Conservation (phyloP, 768 basidiomycete genomes). For the Russula sp. region DNA sequence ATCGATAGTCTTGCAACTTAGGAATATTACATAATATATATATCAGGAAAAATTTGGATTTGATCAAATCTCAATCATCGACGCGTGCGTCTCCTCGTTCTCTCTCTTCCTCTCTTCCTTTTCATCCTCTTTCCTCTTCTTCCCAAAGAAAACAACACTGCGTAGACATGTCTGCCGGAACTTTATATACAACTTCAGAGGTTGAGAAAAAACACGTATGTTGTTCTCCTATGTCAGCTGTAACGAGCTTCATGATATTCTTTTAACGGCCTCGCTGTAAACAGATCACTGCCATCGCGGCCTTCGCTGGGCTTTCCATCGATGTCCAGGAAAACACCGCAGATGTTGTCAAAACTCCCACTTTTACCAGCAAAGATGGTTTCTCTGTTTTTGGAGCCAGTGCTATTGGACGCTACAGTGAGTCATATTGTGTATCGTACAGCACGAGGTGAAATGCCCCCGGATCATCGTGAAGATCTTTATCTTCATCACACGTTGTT, state of each 20-base stretch:
- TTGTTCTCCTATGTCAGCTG: constrained; percentile 12
- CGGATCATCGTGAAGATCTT: not conserved
- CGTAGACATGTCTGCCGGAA: constrained; percentile 51
- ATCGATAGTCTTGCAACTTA: too few relatives aligned
- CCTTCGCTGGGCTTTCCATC: constrained; percentile 50
- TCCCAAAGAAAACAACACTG: not conserved
- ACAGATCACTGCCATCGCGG: constrained; percentile 51
- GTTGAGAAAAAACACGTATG: constrained; percentile 43
- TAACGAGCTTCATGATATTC: too few relatives aligned
- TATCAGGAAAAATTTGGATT: constrained; percentile 10
- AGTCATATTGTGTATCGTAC: constrained; percentile 33
- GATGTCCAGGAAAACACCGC: constrained; percentile 47
- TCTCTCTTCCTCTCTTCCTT: constrained; percentile 17
- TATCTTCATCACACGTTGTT: not conserved
- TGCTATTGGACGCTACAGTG: constrained; percentile 85
- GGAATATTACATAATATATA: constrained; percentile 7
- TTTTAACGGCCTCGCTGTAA: not conserved
- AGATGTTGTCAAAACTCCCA: constrained; percentile 76
- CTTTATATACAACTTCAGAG: constrained; percentile 46
- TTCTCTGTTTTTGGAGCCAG: constrained; percentile 69
- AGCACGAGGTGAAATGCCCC: not conserved
- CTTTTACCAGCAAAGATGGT: constrained; percentile 68
- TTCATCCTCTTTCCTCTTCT: constrained; percentile 16
- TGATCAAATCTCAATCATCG: constrained; percentile 15
- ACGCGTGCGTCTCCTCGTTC: constrained; percentile 19